These are phyloP conservation scores for Pseudocercospora macadamiae DNA, from an alignment of 2,329 filamentous ascomycete genomes.

Conservation along the genomic window DNA sequence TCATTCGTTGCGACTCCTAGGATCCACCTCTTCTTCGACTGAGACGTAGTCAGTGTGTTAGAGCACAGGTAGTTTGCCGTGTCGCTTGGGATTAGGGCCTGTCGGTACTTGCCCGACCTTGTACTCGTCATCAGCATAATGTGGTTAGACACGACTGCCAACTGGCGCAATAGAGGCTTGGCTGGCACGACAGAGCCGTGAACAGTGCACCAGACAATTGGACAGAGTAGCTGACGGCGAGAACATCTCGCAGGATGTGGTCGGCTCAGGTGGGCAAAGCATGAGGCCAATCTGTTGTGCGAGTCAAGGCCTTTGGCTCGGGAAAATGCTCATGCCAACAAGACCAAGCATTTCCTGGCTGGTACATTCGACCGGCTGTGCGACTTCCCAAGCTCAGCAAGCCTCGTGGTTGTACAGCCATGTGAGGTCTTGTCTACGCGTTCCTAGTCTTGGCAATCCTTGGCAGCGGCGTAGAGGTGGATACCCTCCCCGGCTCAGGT, in stretches of 20 bases:
- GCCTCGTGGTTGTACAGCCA: background rate
- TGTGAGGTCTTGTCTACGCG: slow-evolving; percentile 2
- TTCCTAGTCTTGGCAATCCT: background rate
- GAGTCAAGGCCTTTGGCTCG: background rate
- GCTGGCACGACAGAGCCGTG: slow-evolving; percentile 4
- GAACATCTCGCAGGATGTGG: background rate
- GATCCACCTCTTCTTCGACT: background rate
- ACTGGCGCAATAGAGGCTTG: slow-evolving; percentile 9
- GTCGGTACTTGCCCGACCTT: background rate
- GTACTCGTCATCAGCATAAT: slow-evolving; percentile 14
- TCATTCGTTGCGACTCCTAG: background rate
- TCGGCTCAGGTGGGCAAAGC: slow-evolving; percentile 11
- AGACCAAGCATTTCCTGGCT: background rate
- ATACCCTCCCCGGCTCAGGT: background rate
- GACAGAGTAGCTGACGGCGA: no score
- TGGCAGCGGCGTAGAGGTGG: background rate
- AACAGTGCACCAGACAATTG: background rate
- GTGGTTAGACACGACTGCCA: background rate
- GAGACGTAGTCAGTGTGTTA: background rate
- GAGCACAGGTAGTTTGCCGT: background rate
- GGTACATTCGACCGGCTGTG: background rate
- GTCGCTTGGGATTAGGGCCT: background rate
- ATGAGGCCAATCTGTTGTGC: background rate
- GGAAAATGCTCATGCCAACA: background rate
- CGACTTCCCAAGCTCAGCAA: background rate